Evolutionary conservation across 1,284 basidiomycete genomes (phyloP).

Genomic region (Ganoderma meredithae): DNA sequence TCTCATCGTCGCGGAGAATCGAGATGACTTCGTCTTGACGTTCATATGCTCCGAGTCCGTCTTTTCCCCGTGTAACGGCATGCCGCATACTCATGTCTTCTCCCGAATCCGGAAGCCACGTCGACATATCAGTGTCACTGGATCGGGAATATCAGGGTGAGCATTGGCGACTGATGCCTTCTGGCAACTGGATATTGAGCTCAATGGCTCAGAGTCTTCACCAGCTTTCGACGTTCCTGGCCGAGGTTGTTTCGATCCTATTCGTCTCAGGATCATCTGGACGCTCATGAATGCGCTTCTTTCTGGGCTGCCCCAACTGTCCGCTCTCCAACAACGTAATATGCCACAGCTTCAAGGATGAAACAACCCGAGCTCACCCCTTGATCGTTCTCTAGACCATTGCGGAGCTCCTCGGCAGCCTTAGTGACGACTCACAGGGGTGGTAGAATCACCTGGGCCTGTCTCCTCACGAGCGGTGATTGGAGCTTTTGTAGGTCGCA

Average conservation of each 20-base stretch:
- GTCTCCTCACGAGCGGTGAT: conserved; percentile 68
- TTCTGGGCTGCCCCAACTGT: conserved; percentile 55
- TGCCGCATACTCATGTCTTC: too few species aligned
- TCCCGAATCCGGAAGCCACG: too few species aligned
- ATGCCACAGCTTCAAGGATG: conserved; percentile 54
- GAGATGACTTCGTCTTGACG: too few species aligned
- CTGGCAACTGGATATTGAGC: conserved; percentile 10
- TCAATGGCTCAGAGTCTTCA: conserved; percentile 27
- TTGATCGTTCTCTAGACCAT: conserved; percentile 56
- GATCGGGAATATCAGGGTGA: conserved; percentile 6
- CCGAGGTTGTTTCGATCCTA: conserved; percentile 16
- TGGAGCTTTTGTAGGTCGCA: conserved; percentile 52
- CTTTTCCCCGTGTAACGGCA: too few species aligned
- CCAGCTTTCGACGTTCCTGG: conserved; percentile 21
- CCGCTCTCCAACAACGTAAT: conserved; percentile 55
- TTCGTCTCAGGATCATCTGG: conserved; percentile 6
- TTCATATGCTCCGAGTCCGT: too few species aligned
- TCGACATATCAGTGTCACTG: background rate
- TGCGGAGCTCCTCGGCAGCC: conserved; percentile 58
- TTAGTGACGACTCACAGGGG: conserved; percentile 53
- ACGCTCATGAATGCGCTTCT: conserved; percentile 30
- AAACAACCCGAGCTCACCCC: conserved; percentile 55
- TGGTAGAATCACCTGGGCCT: too few species aligned
- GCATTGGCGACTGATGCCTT: background rate
- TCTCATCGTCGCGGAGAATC: too few species aligned